Evolutionary conservation across 257 asterid species (phyloP), one percentile per base, ranked within the genome.

Genomic region (Lycium barbarum): DNA sequence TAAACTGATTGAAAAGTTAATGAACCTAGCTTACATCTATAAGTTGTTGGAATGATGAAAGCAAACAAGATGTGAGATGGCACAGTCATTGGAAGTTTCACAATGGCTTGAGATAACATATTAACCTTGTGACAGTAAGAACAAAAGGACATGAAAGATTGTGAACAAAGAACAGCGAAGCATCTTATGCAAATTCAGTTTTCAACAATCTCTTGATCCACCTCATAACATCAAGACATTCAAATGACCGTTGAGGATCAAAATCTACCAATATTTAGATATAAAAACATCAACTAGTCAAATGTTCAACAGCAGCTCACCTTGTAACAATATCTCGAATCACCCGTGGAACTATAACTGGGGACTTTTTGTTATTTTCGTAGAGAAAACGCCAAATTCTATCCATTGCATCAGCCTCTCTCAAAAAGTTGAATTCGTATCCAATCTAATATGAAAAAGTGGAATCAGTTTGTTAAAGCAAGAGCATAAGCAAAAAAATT

Each of bases 401-500:
- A 81, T 93, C 91, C 99, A 97, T 97, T 59, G 99, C 98, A 87
- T 90, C 94, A 72, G 98, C 98, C 90, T 95, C 99, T 92, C 98
- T 91, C 89, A 86, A 70, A 84, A 97, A 97, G 90, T 97, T 81
- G 91, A 97, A 97, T 84, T 97, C 98, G 87, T 93, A 93, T 66
- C 98, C 98, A 82, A 97, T 97, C 99, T 97, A 78, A 73, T 86
- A 59, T 38, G 88, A 20, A 87, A 20, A 86, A 87, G 82, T 14
- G 71, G 79, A 84, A 81, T 15, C 82, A 76, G 47, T 76, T 76
- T 76, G 58, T 13, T 51, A 53, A 51, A 51, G 61, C 15, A 51
- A 26, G 13, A 53, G 63, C 15, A 51, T 14, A 76, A 14, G 20
- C 22, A 68, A 68, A 68, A 68, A 15, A 26, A 68, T 38, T 68